Percentiles rank a stretch among this genome's conserved stretches.
Conservation (phyloP, 129 eudicot genomes). For the Chrysanthemum seticuspe region DNA sequence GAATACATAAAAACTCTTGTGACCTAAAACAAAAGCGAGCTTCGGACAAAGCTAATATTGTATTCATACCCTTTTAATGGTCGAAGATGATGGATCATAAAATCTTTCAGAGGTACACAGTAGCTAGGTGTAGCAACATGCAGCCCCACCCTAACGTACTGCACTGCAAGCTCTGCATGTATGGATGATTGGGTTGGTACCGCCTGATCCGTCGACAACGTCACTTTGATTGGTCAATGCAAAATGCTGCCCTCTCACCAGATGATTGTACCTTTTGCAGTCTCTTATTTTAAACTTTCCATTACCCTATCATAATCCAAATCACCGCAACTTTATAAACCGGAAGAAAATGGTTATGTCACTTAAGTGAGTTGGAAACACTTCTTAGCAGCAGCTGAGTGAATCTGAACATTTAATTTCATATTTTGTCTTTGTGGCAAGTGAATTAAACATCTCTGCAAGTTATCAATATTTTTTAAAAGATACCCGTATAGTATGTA, state of each 20-base stretch:
- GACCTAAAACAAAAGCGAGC: no score
- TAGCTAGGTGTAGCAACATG: constrained; percentile 3
- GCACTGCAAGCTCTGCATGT: constrained; percentile 19
- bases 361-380: not conserved
- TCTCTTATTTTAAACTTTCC: not conserved
- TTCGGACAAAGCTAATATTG: no score
- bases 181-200: constrained; percentile 31
- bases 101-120: constrained; percentile 3
- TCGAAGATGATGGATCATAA: constrained; percentile 25
- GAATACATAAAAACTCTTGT: no score
- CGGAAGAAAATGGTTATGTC: not conserved
- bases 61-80: not conserved
- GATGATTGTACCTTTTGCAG: constrained; percentile 39
- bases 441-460: no score
- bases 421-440: no score
- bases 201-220: constrained; percentile 31
- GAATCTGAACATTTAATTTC: no score
- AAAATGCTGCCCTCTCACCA: constrained; percentile 19
- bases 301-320: not conserved
- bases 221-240: constrained; percentile 37
- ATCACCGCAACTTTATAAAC: not conserved
- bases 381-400: no score
- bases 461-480: no score
- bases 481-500: no score
- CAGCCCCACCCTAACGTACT: constrained; percentile 26